Conservation (phyloP, 495 filamentous ascomycete genomes). For the Poronia punctata region DNA sequence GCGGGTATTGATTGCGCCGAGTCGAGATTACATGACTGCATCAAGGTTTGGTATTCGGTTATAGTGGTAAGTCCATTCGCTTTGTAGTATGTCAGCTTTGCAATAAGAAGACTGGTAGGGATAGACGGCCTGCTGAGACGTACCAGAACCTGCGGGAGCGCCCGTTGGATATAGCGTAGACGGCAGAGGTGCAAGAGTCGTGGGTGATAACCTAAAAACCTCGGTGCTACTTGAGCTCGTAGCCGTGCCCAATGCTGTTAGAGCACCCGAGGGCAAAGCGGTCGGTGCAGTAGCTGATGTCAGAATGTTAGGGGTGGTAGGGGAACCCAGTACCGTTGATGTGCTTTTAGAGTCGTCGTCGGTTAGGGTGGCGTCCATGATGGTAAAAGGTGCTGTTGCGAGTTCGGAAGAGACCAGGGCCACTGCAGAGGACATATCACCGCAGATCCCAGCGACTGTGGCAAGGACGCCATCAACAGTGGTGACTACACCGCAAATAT, state of each 20-base stretch:
- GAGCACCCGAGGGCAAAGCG: neutral
- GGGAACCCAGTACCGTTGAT: neutral
- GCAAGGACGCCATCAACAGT: conserved; percentile 12
- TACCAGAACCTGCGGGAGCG: too few relatives aligned
- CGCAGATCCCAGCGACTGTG: conserved; percentile 14
- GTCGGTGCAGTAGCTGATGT: neutral
- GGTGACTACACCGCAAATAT: conserved; percentile 13
- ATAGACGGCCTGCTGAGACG: too few relatives aligned
- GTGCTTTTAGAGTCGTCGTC: conserved; percentile 2
- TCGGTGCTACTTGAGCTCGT: conserved; percentile 1
- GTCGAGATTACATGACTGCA: conserved; percentile 5
- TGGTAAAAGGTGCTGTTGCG: conserved; percentile 2
- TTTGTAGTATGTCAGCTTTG: conserved; percentile 4
- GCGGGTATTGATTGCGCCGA: conserved; percentile 6
- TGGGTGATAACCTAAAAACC: too few relatives aligned
- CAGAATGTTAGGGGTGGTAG: neutral
- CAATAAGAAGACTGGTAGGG: too few relatives aligned
- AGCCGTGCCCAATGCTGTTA: neutral
- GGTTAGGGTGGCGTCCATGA: conserved; percentile 3
- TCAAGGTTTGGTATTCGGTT: conserved; percentile 3
- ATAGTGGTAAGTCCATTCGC: conserved; percentile 1
- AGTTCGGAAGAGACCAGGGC: conserved; percentile 9
- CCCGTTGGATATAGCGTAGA: too few relatives aligned
- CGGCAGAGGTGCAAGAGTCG: too few relatives aligned
- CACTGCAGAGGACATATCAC: conserved; percentile 6